phyloP scores from a whole-genome alignment of 495 filamentous ascomycete species.

The Lichenothelia convexa region DNA sequence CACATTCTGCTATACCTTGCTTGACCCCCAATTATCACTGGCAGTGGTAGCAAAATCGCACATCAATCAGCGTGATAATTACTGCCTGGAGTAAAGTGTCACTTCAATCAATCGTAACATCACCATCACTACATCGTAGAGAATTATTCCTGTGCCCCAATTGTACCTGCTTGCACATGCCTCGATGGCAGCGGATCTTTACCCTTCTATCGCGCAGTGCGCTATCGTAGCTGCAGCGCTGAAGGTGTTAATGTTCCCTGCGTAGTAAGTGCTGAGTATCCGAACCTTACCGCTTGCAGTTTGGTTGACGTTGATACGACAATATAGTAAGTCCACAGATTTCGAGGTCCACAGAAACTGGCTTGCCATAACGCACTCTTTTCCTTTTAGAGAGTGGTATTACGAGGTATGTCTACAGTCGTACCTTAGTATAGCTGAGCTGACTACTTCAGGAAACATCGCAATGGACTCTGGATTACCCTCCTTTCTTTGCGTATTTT shows the following conservation, averaged over 20 bases:
- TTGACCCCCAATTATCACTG: no score
- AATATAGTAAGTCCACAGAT: constrained; percentile 87
- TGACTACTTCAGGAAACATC: constrained; percentile 49
- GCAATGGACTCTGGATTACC: constrained; percentile 98
- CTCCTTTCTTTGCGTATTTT: constrained; percentile 92
- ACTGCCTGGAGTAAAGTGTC: no score
- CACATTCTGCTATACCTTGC: no score
- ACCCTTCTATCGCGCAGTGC: constrained; percentile 73
- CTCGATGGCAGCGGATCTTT: no score
- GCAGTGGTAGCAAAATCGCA: no score
- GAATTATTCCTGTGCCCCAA: no score
- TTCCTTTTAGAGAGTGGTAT: constrained; percentile 84
- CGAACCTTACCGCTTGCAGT: not conserved
- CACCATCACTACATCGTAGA: no score
- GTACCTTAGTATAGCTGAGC: constrained; percentile 1
- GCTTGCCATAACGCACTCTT: constrained; percentile 81
- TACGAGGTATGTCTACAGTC: constrained; percentile 41
- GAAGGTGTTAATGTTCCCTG: constrained; percentile 85
- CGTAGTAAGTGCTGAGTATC: constrained; percentile 51
- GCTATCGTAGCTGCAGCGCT: constrained; percentile 74
- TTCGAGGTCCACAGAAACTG: constrained; percentile 98
- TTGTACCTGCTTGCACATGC: no score
- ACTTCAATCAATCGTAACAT: no score
- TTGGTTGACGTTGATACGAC: not conserved
- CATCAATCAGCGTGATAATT: no score